Conservation (phyloP, 805 yeast species). For the Candida railenensis region DNA sequence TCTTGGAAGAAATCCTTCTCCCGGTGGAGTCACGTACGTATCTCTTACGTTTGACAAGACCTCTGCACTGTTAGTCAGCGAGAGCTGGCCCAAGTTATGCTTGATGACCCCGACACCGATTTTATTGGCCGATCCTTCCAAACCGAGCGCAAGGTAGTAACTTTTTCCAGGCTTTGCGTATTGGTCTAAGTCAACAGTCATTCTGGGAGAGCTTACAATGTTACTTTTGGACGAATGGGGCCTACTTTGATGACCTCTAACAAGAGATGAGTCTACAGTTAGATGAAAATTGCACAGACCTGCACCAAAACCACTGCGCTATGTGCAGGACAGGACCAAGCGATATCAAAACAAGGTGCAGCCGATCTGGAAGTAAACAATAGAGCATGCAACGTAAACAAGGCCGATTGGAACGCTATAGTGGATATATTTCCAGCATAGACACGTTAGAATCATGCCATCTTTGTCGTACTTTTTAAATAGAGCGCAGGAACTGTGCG, state of each 20-base stretch:
- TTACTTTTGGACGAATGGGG: no score
- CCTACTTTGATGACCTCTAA: no score
- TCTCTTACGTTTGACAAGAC: constrained; percentile 90
- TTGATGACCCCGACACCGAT: constrained; percentile 90
- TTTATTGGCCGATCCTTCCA: constrained; percentile 97
- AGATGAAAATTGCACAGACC: no score
- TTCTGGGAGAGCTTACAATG: no score
- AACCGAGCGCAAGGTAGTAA: constrained; percentile 75
- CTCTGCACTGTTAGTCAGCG: constrained; percentile 60
- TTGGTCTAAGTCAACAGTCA: constrained; percentile 48
- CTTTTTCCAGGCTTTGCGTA: constrained; percentile 41
- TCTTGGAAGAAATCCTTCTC: constrained; percentile 95
- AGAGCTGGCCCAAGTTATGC: constrained; percentile 62
- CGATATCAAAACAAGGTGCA: no score
- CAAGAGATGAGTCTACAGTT: no score
- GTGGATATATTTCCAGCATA: no score
- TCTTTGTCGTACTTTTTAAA: constrained; percentile 24
- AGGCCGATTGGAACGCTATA: no score
- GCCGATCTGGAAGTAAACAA: background rate
- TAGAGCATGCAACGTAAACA: no score
- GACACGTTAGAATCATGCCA: no score
- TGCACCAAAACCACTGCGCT: background rate
- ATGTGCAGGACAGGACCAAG: background rate
- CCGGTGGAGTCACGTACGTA: constrained; percentile 95
- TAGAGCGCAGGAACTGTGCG: constrained; percentile 36